These are phyloP conservation scores for Lanmaoa rubissima DNA, from an alignment of 768 basidiomycete species.

Conservation along the genomic window DNA sequence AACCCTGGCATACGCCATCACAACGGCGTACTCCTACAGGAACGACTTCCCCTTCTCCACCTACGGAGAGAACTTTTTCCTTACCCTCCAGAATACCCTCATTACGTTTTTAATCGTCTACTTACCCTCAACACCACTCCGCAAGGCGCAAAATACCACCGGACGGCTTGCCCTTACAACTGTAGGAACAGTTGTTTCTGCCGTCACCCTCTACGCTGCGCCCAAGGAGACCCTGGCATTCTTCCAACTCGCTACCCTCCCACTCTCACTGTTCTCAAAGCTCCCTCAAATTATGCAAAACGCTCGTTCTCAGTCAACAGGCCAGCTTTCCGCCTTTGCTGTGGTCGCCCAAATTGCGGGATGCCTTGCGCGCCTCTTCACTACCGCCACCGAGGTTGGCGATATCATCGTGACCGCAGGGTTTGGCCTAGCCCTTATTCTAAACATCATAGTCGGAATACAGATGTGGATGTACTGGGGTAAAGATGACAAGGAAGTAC, in stretches of 20 bases:
- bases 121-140: constrained; percentile 43
- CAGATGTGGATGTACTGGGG: constrained; percentile 90
- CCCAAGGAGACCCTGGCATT: constrained; percentile 55
- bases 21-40: constrained; percentile 80
- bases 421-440: constrained; percentile 75
- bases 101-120: constrained; percentile 86
- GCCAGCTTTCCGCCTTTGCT: constrained; percentile 92
- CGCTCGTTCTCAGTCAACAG: constrained; percentile 70
- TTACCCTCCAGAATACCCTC: constrained; percentile 82
- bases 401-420: constrained; percentile 80
- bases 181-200: constrained; percentile 34
- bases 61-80: constrained; percentile 96
- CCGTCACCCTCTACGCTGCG: constrained; percentile 44
- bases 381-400: constrained; percentile 85
- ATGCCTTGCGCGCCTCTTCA: constrained; percentile 90
- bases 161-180: constrained; percentile 33
- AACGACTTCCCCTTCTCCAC: constrained; percentile 93
- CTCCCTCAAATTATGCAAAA: constrained; percentile 92
- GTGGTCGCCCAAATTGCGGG: constrained; percentile 86
- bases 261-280: constrained; percentile 89
- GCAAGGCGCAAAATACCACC: constrained; percentile 25
- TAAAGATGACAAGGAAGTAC: constrained; percentile 39
- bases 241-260: constrained; percentile 84
- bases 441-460: constrained; percentile 80
- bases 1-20: constrained; percentile 88